These are phyloP conservation scores for Aspergillus tamarii DNA, from an alignment of 2,329 filamentous ascomycete genomes.

Conservation along the genomic window DNA sequence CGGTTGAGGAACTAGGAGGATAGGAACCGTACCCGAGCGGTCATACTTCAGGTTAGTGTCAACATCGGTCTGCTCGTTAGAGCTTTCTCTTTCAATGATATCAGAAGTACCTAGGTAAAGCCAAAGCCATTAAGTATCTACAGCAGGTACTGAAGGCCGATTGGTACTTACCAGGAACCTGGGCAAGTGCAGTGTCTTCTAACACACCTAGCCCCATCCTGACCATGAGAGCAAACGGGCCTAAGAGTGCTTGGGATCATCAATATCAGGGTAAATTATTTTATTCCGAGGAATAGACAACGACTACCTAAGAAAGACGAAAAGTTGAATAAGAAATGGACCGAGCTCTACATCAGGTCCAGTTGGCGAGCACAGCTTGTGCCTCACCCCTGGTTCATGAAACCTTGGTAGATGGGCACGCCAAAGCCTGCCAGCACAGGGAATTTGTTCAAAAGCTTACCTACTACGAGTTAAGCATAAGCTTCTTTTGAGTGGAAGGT, in stretches of 20 bases:
- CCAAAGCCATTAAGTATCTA: background rate
- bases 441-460: background rate
- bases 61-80: constrained; percentile 32
- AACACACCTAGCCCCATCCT: constrained; percentile 74
- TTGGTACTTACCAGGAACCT: constrained; percentile 71
- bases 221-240: background rate
- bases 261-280: background rate
- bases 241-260: background rate
- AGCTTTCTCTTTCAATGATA: constrained; percentile 65
- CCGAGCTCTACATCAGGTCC: background rate
- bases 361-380: background rate
- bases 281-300: background rate
- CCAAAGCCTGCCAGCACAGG: background rate
- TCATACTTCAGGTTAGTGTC: constrained; percentile 70
- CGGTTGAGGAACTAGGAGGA: constrained; percentile 88
- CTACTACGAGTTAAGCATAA: background rate
- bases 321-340: background rate
- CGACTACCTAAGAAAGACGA: background rate
- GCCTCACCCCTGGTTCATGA: background rate
- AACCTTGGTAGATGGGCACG: background rate
- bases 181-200: constrained; percentile 65
- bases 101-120: constrained; percentile 46
- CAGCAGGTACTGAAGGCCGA: background rate
- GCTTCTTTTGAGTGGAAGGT: background rate
- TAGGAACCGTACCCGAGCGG: constrained; percentile 64